Evolutionary conservation across 768 basidiomycete genomes (phyloP).

Genomic region (Naganishia randhawae): DNA sequence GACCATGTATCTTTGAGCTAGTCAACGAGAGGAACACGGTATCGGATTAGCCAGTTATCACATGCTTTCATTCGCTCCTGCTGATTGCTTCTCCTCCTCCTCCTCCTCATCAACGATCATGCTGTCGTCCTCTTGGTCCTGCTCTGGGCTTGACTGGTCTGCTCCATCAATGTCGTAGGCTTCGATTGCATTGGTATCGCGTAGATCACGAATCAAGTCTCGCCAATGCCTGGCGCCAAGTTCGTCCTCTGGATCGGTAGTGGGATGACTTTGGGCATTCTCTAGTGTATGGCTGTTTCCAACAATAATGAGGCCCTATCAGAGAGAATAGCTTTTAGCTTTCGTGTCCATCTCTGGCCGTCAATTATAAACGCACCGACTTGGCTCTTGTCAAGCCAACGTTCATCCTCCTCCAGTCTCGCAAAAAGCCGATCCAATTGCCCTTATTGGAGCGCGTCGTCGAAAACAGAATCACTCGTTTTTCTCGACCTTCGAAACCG

Average conservation of each 20-base stretch:
- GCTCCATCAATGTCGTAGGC: background rate
- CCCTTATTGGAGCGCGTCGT: conserved; percentile 76
- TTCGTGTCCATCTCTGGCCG: background rate
- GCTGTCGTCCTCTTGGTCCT: background rate
- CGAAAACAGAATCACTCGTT: conserved; percentile 85
- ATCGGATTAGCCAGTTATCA: too few relatives aligned
- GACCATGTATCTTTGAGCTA: too few relatives aligned
- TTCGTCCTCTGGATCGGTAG: conserved; percentile 25
- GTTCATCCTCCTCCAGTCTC: conserved; percentile 77
- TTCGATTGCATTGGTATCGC: conserved; percentile 29
- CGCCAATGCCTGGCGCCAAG: conserved; percentile 35
- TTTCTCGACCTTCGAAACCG: conserved; percentile 90
- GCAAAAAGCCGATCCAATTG: conserved; percentile 82
- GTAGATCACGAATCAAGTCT: conserved; percentile 33
- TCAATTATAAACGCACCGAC: conserved; percentile 50
- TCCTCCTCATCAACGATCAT: background rate
- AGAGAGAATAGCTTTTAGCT: conserved; percentile 6
- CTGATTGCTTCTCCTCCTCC: background rate
- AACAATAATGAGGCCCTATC: conserved; percentile 41
- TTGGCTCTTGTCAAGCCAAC: conserved; percentile 86
- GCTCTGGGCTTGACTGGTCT: background rate
- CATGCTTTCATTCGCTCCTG: background rate
- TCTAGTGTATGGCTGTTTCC: conserved; percentile 39
- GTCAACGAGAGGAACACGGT: too few relatives aligned
- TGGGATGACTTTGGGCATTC: conserved; percentile 26